A percentile compares a stretch with the other conserved stretches of the same genome.
These are phyloP conservation scores for Xylaria venustula DNA, from an alignment of 495 filamentous ascomycete species.

Conservation along the genomic window DNA sequence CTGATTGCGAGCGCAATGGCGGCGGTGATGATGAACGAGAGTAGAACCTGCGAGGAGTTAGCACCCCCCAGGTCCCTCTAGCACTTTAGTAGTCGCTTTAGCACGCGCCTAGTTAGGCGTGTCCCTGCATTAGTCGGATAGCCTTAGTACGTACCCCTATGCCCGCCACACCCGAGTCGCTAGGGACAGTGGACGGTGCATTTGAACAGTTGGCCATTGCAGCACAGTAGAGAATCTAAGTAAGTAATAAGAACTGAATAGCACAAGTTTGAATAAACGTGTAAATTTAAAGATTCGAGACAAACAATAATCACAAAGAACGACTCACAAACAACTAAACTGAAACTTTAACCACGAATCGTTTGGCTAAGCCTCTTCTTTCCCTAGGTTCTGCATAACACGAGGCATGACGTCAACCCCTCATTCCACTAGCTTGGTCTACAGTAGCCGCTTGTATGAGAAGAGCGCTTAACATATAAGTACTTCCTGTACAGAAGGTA, in stretches of 20 bases:
- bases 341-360: too few species aligned
- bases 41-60: conserved; percentile 49
- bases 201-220: conserved; percentile 41
- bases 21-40: conserved; percentile 60
- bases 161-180: conserved; percentile 58
- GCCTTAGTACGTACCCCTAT: conserved; percentile 50
- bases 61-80: too few species aligned
- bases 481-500: too few species aligned
- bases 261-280: neutral
- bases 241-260: too few species aligned
- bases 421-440: too few species aligned
- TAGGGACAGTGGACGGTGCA: conserved; percentile 40
- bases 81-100: neutral
- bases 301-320: neutral
- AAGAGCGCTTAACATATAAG: neutral
- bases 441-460: neutral
- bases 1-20: conserved; percentile 40
- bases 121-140: conserved; percentile 4
- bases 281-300: neutral
- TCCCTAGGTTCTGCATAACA: neutral
- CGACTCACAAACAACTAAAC: neutral
- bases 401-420: neutral
- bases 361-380: neutral
- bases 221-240: neutral
- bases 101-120: neutral